Base-by-base conservation (phyloP, 2,329 filamentous ascomycete genomes). In the Fusarium nurragi region DNA sequence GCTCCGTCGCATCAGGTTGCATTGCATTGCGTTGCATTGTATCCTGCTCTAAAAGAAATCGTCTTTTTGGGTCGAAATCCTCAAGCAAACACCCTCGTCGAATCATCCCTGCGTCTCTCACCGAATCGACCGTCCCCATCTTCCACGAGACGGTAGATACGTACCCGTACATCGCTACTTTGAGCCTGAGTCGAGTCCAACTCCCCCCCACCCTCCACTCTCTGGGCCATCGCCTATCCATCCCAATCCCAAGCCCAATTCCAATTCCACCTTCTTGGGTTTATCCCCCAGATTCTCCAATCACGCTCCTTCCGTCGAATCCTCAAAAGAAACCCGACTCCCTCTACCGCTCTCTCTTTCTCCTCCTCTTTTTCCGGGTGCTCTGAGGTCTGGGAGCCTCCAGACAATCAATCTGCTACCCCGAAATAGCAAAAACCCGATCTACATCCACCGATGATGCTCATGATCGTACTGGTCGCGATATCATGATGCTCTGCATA, bases 401-500 rank as follows among this genome's bases (percentile, higher is more conserved):
- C 44, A 65, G 53, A 57, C 56, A 48, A 60, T 46, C 45, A 55
- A 50, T 32, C 38, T 63, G 19, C 50, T 44, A 52, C 26, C 54
- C 54, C 54, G 47, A 56, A 44, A 45, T 48, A 21, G 22, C 45
- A 61, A 63, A 38, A 41, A 19, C 43, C 44, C n/a, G n/a, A 63
- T 40, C 54, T 25, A 36, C 54, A 57, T 41, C 57, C 62, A 52
- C 54, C 55, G 54, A 74, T 72, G 65, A 77, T 78, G 74, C 73
- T 69, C 67, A 70, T 71, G 65, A 70, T 71, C 58, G 52, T 61
- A 60, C 70, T 69, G 63, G 66, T 60, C 66, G 73, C 73, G 76
- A 75, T 77, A 80, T 77, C 72, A 81, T 81, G 79, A 81, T 76
- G 76, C 75, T 73, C 74, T 74, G 75, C 71, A 75, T 74, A 77